Base-by-base conservation (phyloP, 345 rosid genomes). In the Aquilaria sinensis region DNA sequence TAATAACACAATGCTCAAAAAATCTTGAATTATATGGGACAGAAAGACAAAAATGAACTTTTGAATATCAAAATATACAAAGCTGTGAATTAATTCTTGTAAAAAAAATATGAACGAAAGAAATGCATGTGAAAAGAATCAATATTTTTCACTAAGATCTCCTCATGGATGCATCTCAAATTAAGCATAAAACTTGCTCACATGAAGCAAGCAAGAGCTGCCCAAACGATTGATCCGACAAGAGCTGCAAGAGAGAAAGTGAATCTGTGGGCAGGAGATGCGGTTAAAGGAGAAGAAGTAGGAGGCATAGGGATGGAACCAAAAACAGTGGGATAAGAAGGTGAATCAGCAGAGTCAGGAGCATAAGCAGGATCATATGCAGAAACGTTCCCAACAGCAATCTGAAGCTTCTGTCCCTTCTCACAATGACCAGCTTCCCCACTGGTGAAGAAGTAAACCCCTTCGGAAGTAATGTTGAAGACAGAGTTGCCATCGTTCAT, bases 401-500 rank as follows among this genome's bases (percentile, higher is more conserved):
- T 60, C 31, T 76, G 67, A 14, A 94, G 82, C 82, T 86, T 90
- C 89, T 94, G 99, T 70, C 77, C 80, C 89, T 94, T 90, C 16
- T 74, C 75, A 67, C 99, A 94, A 69, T 78, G 92, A 47, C 97
- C 96, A 2, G 87, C 50, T 12, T 59, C 72, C 12, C 92, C 95
- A 70, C 99, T 94, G 10, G 92, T 85, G 91, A 94, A 94, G 80
- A 80, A 94, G 41, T 75, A 76, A 15, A 80, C 67, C 51, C 91
- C 99, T 16, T 77, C 55, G 65, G 74, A 64, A 10, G 96, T 90
- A 15, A 90, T 75, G 72, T 94, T 94, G 76, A 94, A 90, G 41
- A 94, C 80, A 58, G 97, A 94, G 78, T 94, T 90, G 48, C 99
- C 99, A 70, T 94, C 75, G 83, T 78, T 85, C 97, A 90, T 82